phyloP scores from a whole-genome alignment of 106 monocot genomes.

The Triglochin maritima region DNA sequence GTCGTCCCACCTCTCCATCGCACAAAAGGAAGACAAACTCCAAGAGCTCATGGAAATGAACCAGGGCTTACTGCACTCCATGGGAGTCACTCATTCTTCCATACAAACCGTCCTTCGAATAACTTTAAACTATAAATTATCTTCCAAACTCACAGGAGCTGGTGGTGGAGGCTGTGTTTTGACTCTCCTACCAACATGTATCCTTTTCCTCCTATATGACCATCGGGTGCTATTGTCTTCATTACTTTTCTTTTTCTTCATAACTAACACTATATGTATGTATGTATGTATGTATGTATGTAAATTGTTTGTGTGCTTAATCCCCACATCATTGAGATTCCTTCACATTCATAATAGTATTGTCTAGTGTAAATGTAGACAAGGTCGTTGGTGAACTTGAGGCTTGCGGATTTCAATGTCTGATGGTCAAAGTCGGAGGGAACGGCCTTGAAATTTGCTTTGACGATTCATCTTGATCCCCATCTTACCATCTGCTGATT shows the following conservation, averaged over 20 bases:
- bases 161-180: constrained; percentile 97
- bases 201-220: constrained; percentile 22
- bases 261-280: neutral
- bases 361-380: constrained; percentile 30
- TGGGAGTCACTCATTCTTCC: constrained; percentile 88
- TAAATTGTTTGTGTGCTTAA: too few species aligned
- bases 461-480: neutral
- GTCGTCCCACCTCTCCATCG: constrained; percentile 43
- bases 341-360: constrained; percentile 41
- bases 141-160: constrained; percentile 89
- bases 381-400: constrained; percentile 64
- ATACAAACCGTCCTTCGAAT: constrained; percentile 69
- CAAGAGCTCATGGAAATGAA: constrained; percentile 94
- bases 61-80: constrained; percentile 83
- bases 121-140: constrained; percentile 65
- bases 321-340: neutral
- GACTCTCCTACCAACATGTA: constrained; percentile 73
- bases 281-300: neutral
- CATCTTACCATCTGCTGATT: too few species aligned
- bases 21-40: constrained; percentile 59
- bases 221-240: neutral
- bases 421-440: constrained; percentile 66
- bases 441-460: constrained; percentile 52
- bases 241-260: too few species aligned
- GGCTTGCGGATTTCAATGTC: constrained; percentile 55